A percentile compares a stretch with the other conserved stretches of the same genome.
Conservation (phyloP, 768 basidiomycete genomes). For the Naematelia encephala region DNA sequence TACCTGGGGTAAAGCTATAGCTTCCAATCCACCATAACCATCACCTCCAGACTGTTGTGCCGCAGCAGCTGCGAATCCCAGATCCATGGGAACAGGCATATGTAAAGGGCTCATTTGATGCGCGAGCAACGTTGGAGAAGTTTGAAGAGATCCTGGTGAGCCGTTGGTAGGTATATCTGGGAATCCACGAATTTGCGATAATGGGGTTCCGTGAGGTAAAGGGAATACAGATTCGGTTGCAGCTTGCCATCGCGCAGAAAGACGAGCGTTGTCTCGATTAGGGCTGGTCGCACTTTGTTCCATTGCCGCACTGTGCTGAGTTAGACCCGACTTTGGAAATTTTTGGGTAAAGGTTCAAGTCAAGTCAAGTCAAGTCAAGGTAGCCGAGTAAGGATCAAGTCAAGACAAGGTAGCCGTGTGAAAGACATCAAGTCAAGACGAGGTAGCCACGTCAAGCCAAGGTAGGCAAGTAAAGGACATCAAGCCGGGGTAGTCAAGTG, state of each 20-base stretch:
- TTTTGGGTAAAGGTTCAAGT: not conserved
- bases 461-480: not conserved
- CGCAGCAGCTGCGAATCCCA: not conserved
- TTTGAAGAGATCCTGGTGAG: not conserved
- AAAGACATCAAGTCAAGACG: not conserved
- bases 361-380: too few relatives aligned
- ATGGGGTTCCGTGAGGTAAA: constrained; percentile 18
- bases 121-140: not conserved
- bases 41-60: constrained; percentile 6
- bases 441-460: too few relatives aligned
- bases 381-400: too few relatives aligned
- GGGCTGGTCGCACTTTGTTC: not conserved
- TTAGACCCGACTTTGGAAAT: too few relatives aligned
- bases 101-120: not conserved
- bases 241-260: not conserved
- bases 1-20: constrained; percentile 22
- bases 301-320: not conserved
- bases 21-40: constrained; percentile 26
- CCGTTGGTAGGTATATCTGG: constrained; percentile 8
- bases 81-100: not conserved
- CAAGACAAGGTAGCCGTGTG: not conserved
- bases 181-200: constrained; percentile 36
- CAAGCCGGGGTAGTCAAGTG: not conserved
- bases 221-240: not conserved
- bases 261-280: not conserved